phyloP scores from a whole-genome alignment of 306 rosid species.

The Sesbania bispinosa region DNA sequence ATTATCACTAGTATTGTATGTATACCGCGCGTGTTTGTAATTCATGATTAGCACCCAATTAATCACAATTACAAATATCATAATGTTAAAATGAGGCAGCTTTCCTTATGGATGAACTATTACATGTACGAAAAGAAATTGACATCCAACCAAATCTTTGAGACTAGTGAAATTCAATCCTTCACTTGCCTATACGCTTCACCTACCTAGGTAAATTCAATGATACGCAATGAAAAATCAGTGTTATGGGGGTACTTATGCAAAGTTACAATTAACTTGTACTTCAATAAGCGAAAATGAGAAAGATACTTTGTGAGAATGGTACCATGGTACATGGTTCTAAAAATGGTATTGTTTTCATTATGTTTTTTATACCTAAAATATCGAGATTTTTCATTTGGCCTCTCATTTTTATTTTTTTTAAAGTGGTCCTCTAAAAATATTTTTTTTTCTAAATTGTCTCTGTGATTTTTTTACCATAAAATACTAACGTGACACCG shows the following conservation, averaged over 20 bases:
- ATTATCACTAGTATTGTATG: too few relatives aligned
- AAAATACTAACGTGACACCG: too few relatives aligned
- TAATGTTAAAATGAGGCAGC: too few relatives aligned
- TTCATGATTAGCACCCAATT: too few relatives aligned
- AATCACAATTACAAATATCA: too few relatives aligned
- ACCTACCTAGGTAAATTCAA: not conserved
- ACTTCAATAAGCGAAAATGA: not conserved
- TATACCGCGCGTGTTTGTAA: too few relatives aligned
- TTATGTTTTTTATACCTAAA: too few relatives aligned
- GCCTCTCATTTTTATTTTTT: too few relatives aligned
- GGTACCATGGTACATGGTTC: not conserved
- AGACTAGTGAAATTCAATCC: not conserved
- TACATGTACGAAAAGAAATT: slow-evolving; percentile 2
- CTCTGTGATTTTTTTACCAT: too few relatives aligned
- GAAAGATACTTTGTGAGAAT: slow-evolving; percentile 9
- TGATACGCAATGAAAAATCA: not conserved
- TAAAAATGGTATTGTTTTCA: not conserved
- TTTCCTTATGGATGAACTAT: not conserved
- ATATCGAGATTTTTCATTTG: too few relatives aligned
- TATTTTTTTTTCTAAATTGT: too few relatives aligned
- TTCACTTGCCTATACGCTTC: not conserved
- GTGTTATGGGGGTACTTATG: not conserved
- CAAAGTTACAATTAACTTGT: not conserved
- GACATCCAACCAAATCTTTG: not conserved
- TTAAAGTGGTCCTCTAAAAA: too few relatives aligned